Conservation (phyloP, 306 rosid species). For the Phaseolus lunatus region DNA sequence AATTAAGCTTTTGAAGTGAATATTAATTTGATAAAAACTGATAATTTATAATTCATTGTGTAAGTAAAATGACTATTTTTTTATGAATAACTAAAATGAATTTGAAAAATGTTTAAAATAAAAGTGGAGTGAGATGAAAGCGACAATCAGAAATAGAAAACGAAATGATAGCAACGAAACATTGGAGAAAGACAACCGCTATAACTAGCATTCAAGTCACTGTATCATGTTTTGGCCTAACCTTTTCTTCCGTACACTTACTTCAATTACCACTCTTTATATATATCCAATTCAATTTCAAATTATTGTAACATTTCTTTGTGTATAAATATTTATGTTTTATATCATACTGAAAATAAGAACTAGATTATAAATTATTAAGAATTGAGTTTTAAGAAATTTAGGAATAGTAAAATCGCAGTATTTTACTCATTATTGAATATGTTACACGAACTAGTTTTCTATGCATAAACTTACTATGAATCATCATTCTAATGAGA, state of each 20-base stretch:
- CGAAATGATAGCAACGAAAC: constrained; percentile 36
- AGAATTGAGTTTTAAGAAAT: neutral
- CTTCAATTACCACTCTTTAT: constrained; percentile 5
- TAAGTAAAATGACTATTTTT: no score
- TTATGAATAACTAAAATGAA: neutral
- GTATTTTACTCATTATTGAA: neutral
- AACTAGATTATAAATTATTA: neutral
- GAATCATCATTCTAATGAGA: neutral
- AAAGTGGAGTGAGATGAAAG: neutral
- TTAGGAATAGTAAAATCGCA: neutral
- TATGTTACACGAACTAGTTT: neutral
- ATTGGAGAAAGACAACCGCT: constrained; percentile 28
- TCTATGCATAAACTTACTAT: neutral
- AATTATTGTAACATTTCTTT: no score
- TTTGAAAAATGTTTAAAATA: neutral
- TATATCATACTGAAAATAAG: neutral
- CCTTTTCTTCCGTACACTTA: constrained; percentile 14
- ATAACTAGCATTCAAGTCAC: constrained; percentile 6
- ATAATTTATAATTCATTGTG: no score
- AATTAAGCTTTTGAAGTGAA: no score
- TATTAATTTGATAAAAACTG: no score
- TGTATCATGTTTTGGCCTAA: neutral
- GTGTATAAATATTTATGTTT: neutral
- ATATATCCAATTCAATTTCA: neutral
- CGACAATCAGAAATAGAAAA: constrained; percentile 13